Evolutionary conservation across 2,329 filamentous ascomycete genomes (phyloP), one percentile per base, ranked within the genome.

Genomic region (Trichoderma atrobrunneum): DNA sequence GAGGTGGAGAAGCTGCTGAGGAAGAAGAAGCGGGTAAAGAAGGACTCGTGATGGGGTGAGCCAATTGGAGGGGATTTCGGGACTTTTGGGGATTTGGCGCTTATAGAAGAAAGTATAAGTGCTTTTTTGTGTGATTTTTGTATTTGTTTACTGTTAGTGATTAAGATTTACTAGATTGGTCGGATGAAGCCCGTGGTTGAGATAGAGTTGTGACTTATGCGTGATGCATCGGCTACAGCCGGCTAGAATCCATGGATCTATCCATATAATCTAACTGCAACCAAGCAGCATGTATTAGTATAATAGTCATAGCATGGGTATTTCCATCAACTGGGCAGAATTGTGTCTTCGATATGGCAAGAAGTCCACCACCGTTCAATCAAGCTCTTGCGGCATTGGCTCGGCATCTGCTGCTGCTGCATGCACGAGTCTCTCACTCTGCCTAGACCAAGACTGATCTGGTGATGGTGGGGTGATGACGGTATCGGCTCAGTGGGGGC

Each of bases 1-100:
- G 91, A 94, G 75, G 83, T 95, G 1, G 87, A 90, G 54, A 89
- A 89, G 75, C 77, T 97, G 30, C 85, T 94, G 76, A 93, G 89
- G 79, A 84, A 82, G 76, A 83, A 82, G 76, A 84, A 80, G 48
- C 72, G 74, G 51, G 72, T 75, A 6, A 81, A 81, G 74, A 79
- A 72, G 66, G 71, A 51, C 7, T 51, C 57, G 10, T 63, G 32
- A 64, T 16, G 30, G 32, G 21, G 48, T 14, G 36, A n/a, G 18
- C 43, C 24, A 39, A 30, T 18, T 30, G 26, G 61, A 24, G 36
- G 30, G 48, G n/a, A n/a, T 28, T 26, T 21, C 43, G n/a, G n/a
- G 28, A 14, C 28, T 34, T 36, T 8, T 56, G 5, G 30, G 7
- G 6, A 34, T 21, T 18, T 36, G 62, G 43, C 63, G 63, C 34